phyloP scores from a whole-genome alignment of 2,329 filamentous ascomycete species.

The Verticillium tricorpus region DNA sequence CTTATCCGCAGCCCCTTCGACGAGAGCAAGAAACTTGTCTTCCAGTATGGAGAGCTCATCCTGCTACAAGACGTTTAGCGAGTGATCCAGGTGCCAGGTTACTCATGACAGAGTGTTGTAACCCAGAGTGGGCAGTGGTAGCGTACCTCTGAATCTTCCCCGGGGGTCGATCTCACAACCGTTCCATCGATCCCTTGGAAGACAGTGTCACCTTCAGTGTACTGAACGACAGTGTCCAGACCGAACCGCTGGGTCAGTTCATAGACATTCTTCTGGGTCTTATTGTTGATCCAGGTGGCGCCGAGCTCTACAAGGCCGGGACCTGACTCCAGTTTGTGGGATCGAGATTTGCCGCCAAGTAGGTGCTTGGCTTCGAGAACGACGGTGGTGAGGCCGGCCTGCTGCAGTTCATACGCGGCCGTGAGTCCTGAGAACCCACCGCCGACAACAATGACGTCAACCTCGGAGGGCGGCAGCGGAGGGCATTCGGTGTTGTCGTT shows the following conservation, averaged over 20 bases:
- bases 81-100: too few species aligned
- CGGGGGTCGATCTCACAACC: background rate
- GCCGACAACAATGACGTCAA: constrained; percentile 11
- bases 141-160: background rate
- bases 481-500: background rate
- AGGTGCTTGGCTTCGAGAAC: constrained; percentile 4
- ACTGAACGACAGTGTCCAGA: constrained; percentile 9
- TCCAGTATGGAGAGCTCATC: background rate
- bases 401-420: constrained; percentile 4
- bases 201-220: constrained; percentile 4
- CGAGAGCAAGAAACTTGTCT: background rate
- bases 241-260: constrained; percentile 6
- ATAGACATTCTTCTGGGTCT: constrained; percentile 7
- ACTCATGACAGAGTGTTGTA: too few species aligned
- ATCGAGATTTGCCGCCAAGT: constrained; percentile 8
- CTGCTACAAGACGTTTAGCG: background rate
- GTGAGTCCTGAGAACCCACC: constrained; percentile 10
- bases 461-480: background rate
- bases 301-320: constrained; percentile 9
- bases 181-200: constrained; percentile 2
- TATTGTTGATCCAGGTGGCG: constrained; percentile 13
- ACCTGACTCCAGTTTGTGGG: background rate
- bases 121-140: too few species aligned
- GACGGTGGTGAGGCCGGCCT: constrained; percentile 1
- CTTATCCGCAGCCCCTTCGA: background rate